Conservation (phyloP, 2,329 filamentous ascomycete species). For the Emmonsiellopsis sp. region DNA sequence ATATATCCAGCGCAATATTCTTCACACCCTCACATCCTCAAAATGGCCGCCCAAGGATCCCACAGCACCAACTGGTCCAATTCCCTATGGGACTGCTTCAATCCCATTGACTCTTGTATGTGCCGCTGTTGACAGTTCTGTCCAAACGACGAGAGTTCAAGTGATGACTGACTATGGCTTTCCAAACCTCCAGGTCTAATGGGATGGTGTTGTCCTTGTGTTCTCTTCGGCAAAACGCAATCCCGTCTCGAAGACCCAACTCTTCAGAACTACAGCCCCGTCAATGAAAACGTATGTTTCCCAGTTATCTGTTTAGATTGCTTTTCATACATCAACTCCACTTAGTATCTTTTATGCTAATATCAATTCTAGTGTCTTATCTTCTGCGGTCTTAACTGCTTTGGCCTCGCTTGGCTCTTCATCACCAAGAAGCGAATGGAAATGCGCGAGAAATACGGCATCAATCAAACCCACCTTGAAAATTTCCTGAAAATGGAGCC, state of each 20-base stretch:
- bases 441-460: constrained; percentile 6
- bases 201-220: constrained; percentile 5
- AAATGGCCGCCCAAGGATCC: background rate
- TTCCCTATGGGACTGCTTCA: constrained; percentile 5
- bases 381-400: constrained; percentile 5
- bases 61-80: constrained; percentile 1
- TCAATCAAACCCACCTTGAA: constrained; percentile 6
- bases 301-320: background rate
- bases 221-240: constrained; percentile 6
- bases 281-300: constrained; percentile 6
- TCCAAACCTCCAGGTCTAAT: background rate
- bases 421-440: constrained; percentile 3
- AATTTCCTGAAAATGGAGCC: constrained; percentile 7
- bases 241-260: constrained; percentile 1
- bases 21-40: background rate
- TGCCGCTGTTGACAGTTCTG: background rate
- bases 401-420: constrained; percentile 3
- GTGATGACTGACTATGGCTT: background rate
- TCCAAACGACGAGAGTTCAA: background rate
- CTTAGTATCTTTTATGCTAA: background rate
- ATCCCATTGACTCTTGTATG: constrained; percentile 6
- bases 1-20: background rate
- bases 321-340: background rate
- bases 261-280: constrained; percentile 3
- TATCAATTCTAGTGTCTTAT: constrained; percentile 1